phyloP scores from a whole-genome alignment of 2,329 filamentous ascomycete genomes.

The Ophiocordyceps camponoti-rufipedis region DNA sequence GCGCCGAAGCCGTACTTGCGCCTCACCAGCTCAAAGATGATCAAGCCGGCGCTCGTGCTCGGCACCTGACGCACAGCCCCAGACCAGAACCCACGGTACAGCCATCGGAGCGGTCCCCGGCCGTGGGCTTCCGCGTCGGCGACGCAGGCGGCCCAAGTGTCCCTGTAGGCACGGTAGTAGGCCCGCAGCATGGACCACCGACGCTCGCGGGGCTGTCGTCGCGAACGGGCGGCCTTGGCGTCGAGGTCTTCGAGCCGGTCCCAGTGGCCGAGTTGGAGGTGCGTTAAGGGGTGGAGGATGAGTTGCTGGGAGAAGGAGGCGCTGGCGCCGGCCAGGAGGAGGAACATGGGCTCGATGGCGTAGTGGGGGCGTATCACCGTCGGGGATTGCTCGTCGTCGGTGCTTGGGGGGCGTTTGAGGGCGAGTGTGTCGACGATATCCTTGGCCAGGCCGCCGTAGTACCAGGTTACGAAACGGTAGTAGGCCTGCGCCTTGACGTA shows the following conservation, averaged over 20 bases:
- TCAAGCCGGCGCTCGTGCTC: slow-evolving; percentile 57
- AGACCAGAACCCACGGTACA: slow-evolving; percentile 57
- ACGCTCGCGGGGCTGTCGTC: slow-evolving; percentile 14
- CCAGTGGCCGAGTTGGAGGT: slow-evolving; percentile 57
- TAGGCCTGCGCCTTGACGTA: slow-evolving; percentile 56
- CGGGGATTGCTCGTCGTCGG: slow-evolving; percentile 10
- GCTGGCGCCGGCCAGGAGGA: slow-evolving; percentile 48
- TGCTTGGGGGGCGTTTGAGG: slow-evolving; percentile 20
- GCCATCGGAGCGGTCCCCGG: slow-evolving; percentile 38
- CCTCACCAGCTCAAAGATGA: slow-evolving; percentile 61
- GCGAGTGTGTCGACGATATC: slow-evolving; percentile 32
- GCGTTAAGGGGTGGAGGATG: slow-evolving; percentile 51
- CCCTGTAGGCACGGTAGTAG: slow-evolving; percentile 54
- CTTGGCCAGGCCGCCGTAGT: slow-evolving; percentile 41
- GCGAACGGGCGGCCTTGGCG: slow-evolving; percentile 31
- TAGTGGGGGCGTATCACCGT: slow-evolving; percentile 54
- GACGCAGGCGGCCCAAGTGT: slow-evolving; percentile 43
- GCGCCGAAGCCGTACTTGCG: slow-evolving; percentile 49
- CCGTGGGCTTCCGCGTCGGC: slow-evolving; percentile 37
- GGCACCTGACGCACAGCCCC: slow-evolving; percentile 57
- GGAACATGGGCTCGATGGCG: slow-evolving; percentile 53
- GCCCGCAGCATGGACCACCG: slow-evolving; percentile 38
- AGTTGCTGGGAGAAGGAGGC: slow-evolving; percentile 52
- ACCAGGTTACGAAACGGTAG: slow-evolving; percentile 52
- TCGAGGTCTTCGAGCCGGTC: slow-evolving; percentile 56